These are phyloP conservation scores for Aspergillus floridensis DNA, from an alignment of 2,329 filamentous ascomycete species.

Conservation along the genomic window DNA sequence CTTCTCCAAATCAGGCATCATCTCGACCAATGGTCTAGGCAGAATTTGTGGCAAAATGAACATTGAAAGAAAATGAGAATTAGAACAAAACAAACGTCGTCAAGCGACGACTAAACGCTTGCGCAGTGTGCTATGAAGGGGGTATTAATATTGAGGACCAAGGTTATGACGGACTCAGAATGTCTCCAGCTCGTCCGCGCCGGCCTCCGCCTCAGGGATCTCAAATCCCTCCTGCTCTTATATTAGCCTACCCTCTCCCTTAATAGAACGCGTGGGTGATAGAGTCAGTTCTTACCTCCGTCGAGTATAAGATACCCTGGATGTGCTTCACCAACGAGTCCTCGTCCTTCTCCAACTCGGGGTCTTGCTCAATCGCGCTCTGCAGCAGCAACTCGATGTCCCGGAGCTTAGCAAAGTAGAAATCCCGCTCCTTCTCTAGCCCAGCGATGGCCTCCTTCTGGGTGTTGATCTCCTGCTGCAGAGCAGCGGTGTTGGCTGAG, in stretches of 20 bases:
- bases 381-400: constrained; percentile 96
- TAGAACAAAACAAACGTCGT: background rate
- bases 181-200: constrained; percentile 31
- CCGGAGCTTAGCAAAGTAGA: constrained; percentile 97
- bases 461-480: constrained; percentile 81
- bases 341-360: constrained; percentile 90
- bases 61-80: background rate
- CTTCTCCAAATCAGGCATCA: background rate
- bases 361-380: constrained; percentile 86
- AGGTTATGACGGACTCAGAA: constrained; percentile 22
- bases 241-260: background rate
- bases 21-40: background rate
- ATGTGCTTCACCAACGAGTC: constrained; percentile 91
- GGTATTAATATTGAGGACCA: constrained; percentile 27
- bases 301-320: constrained; percentile 94
- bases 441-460: constrained; percentile 95
- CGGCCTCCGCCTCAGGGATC: constrained; percentile 30
- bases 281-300: constrained; percentile 59
- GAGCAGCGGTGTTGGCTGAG: constrained; percentile 61
- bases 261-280: background rate
- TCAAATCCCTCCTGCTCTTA: constrained; percentile 31
- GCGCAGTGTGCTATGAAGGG: constrained; percentile 21
- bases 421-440: constrained; percentile 92
- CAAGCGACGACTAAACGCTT: constrained; percentile 15
- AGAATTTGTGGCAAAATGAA: background rate